Conservation (phyloP, 306 rosid genomes). For the Ammopiptanthus mongolicus region DNA sequence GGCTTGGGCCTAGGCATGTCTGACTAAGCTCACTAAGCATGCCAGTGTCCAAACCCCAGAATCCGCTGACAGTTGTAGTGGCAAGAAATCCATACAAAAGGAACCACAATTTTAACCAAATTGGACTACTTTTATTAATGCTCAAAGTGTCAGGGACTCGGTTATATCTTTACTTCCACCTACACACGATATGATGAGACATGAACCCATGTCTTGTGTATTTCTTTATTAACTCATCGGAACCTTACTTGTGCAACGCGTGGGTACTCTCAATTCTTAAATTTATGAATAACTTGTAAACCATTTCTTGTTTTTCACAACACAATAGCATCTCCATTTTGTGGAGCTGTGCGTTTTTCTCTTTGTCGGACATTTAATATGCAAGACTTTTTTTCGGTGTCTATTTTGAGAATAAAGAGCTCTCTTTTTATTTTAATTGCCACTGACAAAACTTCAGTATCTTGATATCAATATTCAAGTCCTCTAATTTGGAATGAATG, state of each 20-base stretch:
- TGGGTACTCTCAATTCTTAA: background rate
- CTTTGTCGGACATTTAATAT: slow-evolving; percentile 3
- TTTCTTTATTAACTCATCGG: background rate
- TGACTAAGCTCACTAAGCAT: background rate
- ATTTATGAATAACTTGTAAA: background rate
- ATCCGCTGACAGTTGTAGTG: background rate
- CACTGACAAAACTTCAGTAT: background rate
- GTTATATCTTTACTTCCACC: background rate
- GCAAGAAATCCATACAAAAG: background rate
- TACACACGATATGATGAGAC: background rate
- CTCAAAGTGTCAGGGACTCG: background rate
- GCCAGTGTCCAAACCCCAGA: background rate
- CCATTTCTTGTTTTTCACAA: background rate
- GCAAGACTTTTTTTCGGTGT: slow-evolving; percentile 1
- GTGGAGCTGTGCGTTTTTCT: slow-evolving; percentile 5
- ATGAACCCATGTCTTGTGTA: background rate
- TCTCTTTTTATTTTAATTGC: slow-evolving; percentile 2
- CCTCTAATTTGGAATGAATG: slow-evolving; percentile 20
- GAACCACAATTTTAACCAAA: background rate
- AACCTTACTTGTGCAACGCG: background rate
- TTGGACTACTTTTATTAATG: background rate
- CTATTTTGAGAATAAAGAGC: background rate
- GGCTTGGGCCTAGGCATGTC: background rate
- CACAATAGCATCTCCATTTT: background rate
- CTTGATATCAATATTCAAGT: slow-evolving; percentile 16